These are phyloP conservation scores for Thraustochytrium sp. DNA, from an alignment of 352 stramenopile species.

Conservation along the genomic window DNA sequence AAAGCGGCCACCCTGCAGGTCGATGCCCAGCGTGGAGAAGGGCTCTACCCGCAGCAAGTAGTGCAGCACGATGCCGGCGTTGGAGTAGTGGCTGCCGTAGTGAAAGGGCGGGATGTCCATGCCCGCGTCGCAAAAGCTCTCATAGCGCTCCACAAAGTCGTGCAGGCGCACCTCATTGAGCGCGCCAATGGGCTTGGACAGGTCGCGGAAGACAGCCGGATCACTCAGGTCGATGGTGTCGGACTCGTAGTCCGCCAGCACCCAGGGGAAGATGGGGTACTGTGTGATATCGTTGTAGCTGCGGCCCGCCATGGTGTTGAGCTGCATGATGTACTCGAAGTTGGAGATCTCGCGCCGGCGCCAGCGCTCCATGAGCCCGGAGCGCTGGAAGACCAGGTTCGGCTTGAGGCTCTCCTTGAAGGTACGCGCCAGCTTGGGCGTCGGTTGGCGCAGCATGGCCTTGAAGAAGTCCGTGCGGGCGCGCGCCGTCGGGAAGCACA, in stretches of 20 bases:
- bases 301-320: conserved; percentile 90
- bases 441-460: conserved; percentile 13
- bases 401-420: conserved; percentile 27
- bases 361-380: conserved; percentile 53
- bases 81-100: conserved; percentile 95
- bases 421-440: conserved; percentile 11
- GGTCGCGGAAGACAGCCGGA: conserved; percentile 7
- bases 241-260: conserved; percentile 89
- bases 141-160: conserved; percentile 43
- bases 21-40: conserved; percentile 46
- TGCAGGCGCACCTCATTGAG: conserved; percentile 27
- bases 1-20: conserved; percentile 59
- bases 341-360: conserved; percentile 68
- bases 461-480: conserved; percentile 19
- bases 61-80: conserved; percentile 89
- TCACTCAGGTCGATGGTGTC: conserved; percentile 77
- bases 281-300: conserved; percentile 96
- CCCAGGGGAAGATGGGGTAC: conserved; percentile 97
- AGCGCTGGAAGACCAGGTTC: conserved; percentile 10
- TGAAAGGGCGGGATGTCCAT: conserved; percentile 80
- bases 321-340: conserved; percentile 93
- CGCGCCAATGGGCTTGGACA: conserved; percentile 43
- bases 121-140: conserved; percentile 51
- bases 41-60: conserved; percentile 89
- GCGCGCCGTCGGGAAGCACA: conserved; percentile 19